A percentile compares a stretch with the other conserved stretches of the same genome.
These are phyloP conservation scores for Colletotrichum cordylinicola DNA, from an alignment of 2,329 filamentous ascomycete species.

Conservation along the genomic window DNA sequence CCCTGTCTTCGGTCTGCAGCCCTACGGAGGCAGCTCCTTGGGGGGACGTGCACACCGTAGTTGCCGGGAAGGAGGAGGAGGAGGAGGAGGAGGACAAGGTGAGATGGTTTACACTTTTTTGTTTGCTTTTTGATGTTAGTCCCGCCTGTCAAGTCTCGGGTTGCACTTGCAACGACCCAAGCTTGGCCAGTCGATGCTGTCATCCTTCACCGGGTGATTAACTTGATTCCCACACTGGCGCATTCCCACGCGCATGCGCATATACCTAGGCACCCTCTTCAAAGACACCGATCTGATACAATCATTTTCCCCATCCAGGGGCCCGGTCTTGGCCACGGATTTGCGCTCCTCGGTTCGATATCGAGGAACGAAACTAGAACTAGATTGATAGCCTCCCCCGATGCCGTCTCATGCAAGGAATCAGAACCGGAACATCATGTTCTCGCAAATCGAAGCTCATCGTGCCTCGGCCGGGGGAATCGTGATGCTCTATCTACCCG, in stretches of 20 bases:
- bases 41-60: constrained; percentile 8
- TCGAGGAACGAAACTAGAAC: background rate
- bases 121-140: background rate
- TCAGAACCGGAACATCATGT: background rate
- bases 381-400: background rate
- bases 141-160: background rate
- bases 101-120: constrained; percentile 4
- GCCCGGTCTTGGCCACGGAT: background rate
- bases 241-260: background rate
- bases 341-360: background rate
- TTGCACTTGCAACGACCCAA: background rate
- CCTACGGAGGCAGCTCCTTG: constrained; percentile 8
- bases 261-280: background rate
- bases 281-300: background rate
- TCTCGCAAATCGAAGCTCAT: background rate
- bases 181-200: background rate
- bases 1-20: constrained; percentile 21
- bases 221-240: background rate
- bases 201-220: background rate
- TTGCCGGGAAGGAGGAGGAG: background rate
- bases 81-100: background rate
- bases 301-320: constrained; percentile 3
- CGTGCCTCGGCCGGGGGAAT: background rate
- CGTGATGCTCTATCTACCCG: constrained; percentile 7
- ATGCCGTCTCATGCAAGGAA: background rate